phyloP scores from a whole-genome alignment of 2,329 filamentous ascomycete species.

The Elsinoe necatrix region DNA sequence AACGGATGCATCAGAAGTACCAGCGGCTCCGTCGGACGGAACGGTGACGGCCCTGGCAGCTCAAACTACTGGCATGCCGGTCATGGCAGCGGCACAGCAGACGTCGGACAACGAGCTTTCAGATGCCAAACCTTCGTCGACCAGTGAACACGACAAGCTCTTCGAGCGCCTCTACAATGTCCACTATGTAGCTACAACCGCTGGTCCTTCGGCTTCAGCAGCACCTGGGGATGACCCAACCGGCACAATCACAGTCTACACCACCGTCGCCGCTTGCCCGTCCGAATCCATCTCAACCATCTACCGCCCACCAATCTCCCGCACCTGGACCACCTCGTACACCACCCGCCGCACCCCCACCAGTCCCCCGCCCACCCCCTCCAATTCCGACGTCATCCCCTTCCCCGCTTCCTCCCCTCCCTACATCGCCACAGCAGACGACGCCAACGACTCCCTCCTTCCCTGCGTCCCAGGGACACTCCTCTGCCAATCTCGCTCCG shows the following conservation, averaged over 20 bases:
- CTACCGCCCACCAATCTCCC: constrained; percentile 7
- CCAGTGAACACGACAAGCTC: background rate
- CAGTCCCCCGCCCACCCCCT: constrained; percentile 13
- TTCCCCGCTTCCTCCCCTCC: constrained; percentile 17
- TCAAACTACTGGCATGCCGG: background rate
- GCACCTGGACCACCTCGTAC: constrained; percentile 17
- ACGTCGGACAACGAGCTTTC: constrained; percentile 7
- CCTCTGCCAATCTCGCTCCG: constrained; percentile 30
- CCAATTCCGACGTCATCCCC: constrained; percentile 15
- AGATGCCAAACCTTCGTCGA: constrained; percentile 8
- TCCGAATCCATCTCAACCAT: constrained; percentile 2
- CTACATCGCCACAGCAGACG: constrained; percentile 23
- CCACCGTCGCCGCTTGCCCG: constrained; percentile 7
- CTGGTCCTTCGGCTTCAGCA: background rate
- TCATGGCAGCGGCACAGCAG: constrained; percentile 4
- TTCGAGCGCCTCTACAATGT: background rate
- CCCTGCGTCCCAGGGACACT: constrained; percentile 34
- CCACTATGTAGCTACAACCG: constrained; percentile 9
- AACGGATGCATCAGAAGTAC: background rate
- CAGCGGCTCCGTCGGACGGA: background rate
- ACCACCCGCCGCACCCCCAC: constrained; percentile 16
- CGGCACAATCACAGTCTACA: constrained; percentile 15
- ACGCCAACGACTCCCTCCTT: constrained; percentile 23
- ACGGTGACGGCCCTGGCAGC: background rate
- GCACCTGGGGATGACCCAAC: constrained; percentile 1